Evolutionary conservation across 441 rosid species (phyloP).

Genomic region (Pelargonium cotyledonis): DNA sequence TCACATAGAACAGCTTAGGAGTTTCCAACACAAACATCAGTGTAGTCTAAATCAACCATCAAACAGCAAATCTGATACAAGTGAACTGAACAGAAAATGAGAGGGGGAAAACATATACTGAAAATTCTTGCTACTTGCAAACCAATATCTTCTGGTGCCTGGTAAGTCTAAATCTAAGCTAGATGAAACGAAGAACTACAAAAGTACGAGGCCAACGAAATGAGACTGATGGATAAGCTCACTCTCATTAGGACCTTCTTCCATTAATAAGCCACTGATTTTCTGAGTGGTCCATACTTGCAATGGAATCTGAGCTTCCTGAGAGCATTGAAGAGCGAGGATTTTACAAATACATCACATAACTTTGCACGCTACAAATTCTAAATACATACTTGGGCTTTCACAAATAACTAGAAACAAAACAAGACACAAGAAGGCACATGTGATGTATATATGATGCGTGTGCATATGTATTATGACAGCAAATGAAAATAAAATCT

Average conservation of each 20-base stretch:
- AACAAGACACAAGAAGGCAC: background rate
- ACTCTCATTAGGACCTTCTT: slow-evolving; percentile 72
- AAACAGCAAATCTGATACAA: background rate
- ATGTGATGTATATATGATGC: background rate
- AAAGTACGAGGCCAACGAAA: background rate
- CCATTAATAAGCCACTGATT: slow-evolving; percentile 62
- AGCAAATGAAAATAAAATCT: background rate
- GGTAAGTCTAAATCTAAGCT: background rate
- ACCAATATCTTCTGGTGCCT: background rate
- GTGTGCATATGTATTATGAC: background rate
- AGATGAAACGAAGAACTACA: slow-evolving; percentile 6
- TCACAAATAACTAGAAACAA: background rate
- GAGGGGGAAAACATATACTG: background rate
- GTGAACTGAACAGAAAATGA: background rate
- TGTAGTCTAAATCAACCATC: slow-evolving; percentile 1
- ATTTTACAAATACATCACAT: slow-evolving; percentile 8
- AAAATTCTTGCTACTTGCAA: background rate
- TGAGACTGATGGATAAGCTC: slow-evolving; percentile 18
- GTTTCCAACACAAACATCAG: background rate
- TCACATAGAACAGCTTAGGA: background rate
- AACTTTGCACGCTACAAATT: slow-evolving; percentile 1
- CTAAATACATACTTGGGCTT: background rate
- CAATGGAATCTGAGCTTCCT: slow-evolving; percentile 85
- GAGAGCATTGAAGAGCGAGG: slow-evolving; percentile 21
- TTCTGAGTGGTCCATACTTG: slow-evolving; percentile 83